phyloP scores from a whole-genome alignment of 2,329 filamentous ascomycete species.

The Teratosphaeria epicoccoides region DNA sequence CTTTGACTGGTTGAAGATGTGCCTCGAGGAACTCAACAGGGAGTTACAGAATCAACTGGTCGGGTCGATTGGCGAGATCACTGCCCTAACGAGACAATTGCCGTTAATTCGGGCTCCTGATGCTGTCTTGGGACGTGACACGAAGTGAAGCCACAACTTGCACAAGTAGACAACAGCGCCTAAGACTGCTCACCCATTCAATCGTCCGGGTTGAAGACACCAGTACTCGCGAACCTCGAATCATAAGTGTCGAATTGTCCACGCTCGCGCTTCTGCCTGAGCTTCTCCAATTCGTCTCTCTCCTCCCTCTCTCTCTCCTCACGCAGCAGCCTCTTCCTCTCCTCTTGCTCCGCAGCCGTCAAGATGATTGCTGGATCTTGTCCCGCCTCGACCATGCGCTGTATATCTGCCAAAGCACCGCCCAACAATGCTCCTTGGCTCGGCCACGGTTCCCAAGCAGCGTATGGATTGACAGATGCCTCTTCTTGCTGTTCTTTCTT shows the following conservation, averaged over 20 bases:
- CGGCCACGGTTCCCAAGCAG: constrained; percentile 56
- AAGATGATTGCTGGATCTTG: constrained; percentile 44
- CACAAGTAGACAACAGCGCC: too few species aligned
- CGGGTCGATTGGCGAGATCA: too few species aligned
- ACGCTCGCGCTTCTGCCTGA: constrained; percentile 11
- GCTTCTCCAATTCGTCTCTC: constrained; percentile 21
- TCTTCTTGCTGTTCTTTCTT: constrained; percentile 20
- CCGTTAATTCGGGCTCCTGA: too few species aligned
- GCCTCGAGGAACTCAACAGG: too few species aligned
- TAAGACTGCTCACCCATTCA: not conserved
- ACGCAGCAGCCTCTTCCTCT: constrained; percentile 24
- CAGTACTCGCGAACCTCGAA: constrained; percentile 9
- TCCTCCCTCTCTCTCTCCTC: constrained; percentile 32
- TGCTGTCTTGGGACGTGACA: too few species aligned
- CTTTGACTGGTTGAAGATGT: not conserved
- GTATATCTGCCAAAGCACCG: constrained; percentile 53
- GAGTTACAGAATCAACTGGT: too few species aligned
- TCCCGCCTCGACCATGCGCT: constrained; percentile 51
- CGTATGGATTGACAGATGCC: constrained; percentile 26
- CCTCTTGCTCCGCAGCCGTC: constrained; percentile 35
- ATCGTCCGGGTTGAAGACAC: constrained; percentile 28
- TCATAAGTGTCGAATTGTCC: constrained; percentile 9
- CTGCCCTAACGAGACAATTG: too few species aligned
- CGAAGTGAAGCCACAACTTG: too few species aligned
- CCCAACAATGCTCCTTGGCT: constrained; percentile 56